Conservation (phyloP, 192 early-diverging fungal genomes). For the Backusella australiensis region DNA sequence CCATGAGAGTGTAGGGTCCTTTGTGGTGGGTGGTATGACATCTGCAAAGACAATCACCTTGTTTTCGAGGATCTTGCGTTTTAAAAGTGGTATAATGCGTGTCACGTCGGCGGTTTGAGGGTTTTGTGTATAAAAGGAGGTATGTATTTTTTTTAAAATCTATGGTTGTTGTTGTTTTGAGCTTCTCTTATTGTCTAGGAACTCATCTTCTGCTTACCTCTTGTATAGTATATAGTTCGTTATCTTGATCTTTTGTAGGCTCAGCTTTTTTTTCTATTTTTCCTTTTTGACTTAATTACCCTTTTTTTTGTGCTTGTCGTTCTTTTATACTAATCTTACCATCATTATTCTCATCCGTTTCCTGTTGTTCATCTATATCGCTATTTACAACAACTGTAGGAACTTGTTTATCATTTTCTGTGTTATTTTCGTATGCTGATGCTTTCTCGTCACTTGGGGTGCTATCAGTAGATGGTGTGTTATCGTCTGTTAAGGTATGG, state of each 20-base stretch:
- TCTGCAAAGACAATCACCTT: conserved; percentile 75
- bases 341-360: background rate
- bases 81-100: conserved; percentile 59
- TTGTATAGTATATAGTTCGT: conserved; percentile 52
- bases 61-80: conserved; percentile 62
- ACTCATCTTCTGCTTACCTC: conserved; percentile 17
- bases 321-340: background rate
- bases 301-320: background rate
- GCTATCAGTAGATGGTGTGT: background rate
- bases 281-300: background rate
- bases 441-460: background rate
- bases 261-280: conserved; percentile 9
- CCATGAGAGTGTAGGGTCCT: conserved; percentile 63
- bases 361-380: background rate
- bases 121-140: conserved; percentile 53
- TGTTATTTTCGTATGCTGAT: background rate
- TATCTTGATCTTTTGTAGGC: conserved; percentile 51
- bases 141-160: conserved; percentile 68
- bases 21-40: conserved; percentile 66
- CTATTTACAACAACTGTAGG: background rate
- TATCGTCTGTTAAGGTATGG: background rate
- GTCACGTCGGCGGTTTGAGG: conserved; percentile 30
- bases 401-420: background rate
- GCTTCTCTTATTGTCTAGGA: background rate
- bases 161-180: conserved; percentile 6